Base-by-base conservation (phyloP, 108 stramenopile species). In the Conticribra guillardii region DNA sequence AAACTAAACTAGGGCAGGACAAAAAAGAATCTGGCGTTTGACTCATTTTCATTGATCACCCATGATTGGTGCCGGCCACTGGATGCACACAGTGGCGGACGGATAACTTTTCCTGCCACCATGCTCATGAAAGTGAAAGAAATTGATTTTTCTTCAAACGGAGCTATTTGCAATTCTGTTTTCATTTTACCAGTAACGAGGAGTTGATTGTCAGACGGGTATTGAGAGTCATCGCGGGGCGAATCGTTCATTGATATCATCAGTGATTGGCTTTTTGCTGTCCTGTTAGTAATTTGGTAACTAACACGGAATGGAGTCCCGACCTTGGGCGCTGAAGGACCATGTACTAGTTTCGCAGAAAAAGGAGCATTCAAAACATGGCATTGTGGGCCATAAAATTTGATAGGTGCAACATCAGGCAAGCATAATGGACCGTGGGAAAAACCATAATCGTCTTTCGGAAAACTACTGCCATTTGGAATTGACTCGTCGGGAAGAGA, bases 341-440 rank as follows among this genome's bases (percentile, higher is more conserved):
- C 55, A 14, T 64, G 58, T 0, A 79, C 41, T 14, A 88, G 24
- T 32, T 44, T 78, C n/a, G 82, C 83, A 41, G 82, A 64, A 46
- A 94, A 91, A 0, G 89, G 93, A 14, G 89, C 82, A 50, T 71
- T 74, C 61, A 90, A 79, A 46, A 94, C 67, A 55, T 79, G 77
- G 53, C 84, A 90, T 29, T 62, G 69, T 29, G 93, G 93, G 24
- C 90, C 90, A 29, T 73, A 72, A 48, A 91, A 87, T 45, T 54
- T 69, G 46, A 86, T 79, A 49, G 63, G 67, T 0, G 85, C 63
- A 3, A 78, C 48, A 21, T 55, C 32, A 5, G 76, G 18, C 11
- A 91, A 65, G 3, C 45, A 18, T 21, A 94, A 55, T 33, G 93
- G 93, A 2, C 93, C 93, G 58, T 94, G 93, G 5, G 61, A 60